Evolutionary conservation across 148 eudicot genomes (phyloP).

Genomic region (Silene uniflora): DNA sequence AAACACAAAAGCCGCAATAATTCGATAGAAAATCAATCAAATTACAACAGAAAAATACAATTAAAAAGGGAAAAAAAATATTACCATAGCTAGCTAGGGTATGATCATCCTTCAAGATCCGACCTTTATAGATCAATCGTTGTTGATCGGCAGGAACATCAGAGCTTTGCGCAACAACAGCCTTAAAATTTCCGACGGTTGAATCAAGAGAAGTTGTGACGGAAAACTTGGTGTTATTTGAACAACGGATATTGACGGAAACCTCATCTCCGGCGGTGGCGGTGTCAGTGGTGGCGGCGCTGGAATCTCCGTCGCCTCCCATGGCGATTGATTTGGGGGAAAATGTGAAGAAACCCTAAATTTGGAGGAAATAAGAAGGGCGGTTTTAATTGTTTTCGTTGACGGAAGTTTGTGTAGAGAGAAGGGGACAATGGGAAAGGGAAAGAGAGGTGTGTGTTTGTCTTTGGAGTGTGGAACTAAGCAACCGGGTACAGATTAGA

Average conservation of each 20-base stretch:
- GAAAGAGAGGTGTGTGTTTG: neutral
- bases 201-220: conserved; percentile 54
- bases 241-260: conserved; percentile 65
- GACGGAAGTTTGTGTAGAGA: neutral
- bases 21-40: neutral
- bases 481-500: too few relatives aligned
- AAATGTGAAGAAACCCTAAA: conserved; percentile 24
- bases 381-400: neutral
- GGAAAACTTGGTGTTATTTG: conserved; percentile 70
- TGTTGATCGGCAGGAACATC: conserved; percentile 69
- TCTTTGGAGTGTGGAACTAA: neutral
- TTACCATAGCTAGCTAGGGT: conserved; percentile 71
- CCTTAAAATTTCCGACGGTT: conserved; percentile 54
- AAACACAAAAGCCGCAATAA: neutral
- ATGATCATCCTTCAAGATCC: conserved; percentile 81
- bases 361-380: conserved; percentile 19
- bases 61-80: conserved; percentile 15
- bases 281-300: conserved; percentile 11
- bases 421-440: neutral
- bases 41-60: conserved; percentile 20
- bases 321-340: conserved; percentile 28
- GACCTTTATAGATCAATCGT: conserved; percentile 74
- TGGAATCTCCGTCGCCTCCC: conserved; percentile 59
- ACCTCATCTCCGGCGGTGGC: conserved; percentile 31
- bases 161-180: conserved; percentile 49